These are phyloP conservation scores for Fusarium sp. DNA, from an alignment of 2,329 filamentous ascomycete genomes.

Conservation along the genomic window DNA sequence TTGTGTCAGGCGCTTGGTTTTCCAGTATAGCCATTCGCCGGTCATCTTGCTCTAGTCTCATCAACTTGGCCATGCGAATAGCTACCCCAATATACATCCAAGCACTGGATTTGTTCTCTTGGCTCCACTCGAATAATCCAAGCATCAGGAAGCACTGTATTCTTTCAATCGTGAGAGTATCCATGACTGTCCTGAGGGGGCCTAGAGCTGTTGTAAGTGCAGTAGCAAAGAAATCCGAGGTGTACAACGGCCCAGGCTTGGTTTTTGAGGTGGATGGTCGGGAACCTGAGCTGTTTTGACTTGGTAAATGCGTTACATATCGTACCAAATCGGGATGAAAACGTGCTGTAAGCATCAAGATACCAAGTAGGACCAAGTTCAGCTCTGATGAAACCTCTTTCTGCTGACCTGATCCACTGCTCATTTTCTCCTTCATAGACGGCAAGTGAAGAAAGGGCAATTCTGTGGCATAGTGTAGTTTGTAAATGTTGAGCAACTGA, in stretches of 20 bases:
- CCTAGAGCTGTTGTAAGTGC: slow-evolving; percentile 7
- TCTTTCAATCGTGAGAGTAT: neutral
- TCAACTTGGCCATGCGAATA: slow-evolving; percentile 6
- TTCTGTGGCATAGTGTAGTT: slow-evolving; percentile 77
- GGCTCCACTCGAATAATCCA: slow-evolving; percentile 9
- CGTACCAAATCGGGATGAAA: slow-evolving; percentile 9
- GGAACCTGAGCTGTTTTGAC: neutral
- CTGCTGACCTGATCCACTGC: neutral
- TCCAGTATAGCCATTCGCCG: neutral
- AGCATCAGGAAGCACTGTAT: slow-evolving; percentile 15
- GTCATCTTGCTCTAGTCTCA: slow-evolving; percentile 12
- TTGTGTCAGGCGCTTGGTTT: neutral
- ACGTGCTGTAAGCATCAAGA: slow-evolving; percentile 16
- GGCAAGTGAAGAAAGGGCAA: slow-evolving; percentile 74
- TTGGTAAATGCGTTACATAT: slow-evolving; percentile 6
- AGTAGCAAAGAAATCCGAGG: slow-evolving; percentile 3
- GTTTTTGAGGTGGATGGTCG: neutral
- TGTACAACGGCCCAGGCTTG: neutral
- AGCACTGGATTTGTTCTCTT: neutral
- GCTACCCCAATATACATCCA: slow-evolving; percentile 12
- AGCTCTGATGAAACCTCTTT: neutral
- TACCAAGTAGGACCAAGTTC: slow-evolving; percentile 13
- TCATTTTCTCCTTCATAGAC: slow-evolving; percentile 6
- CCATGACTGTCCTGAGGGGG: neutral
- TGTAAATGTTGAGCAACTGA: slow-evolving; percentile 75